phyloP scores from a whole-genome alignment of 2,329 filamentous ascomycete species.

The Diaporthe ampelina region DNA sequence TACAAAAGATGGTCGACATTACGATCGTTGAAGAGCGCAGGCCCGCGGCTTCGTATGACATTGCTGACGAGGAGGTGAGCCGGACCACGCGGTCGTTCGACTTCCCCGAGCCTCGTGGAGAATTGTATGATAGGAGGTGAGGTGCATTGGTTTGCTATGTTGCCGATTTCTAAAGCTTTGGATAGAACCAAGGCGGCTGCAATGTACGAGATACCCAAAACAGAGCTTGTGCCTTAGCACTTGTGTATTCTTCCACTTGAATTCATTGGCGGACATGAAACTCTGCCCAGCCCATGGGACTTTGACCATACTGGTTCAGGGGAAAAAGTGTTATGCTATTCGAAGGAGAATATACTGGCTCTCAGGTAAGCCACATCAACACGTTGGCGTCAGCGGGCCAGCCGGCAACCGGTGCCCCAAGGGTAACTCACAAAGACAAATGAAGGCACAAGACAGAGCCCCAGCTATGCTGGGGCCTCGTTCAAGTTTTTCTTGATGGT shows the following conservation, averaged over 20 bases:
- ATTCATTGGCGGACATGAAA: too few relatives aligned
- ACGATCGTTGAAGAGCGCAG: constrained; percentile 34
- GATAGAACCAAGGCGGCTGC: neutral
- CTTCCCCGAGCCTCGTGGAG: neutral
- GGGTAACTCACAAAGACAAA: neutral
- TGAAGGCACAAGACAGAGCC: too few relatives aligned
- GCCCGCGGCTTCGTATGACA: neutral
- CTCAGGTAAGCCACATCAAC: neutral
- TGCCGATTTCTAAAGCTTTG: neutral
- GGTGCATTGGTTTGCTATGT: neutral
- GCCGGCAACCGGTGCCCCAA: too few relatives aligned
- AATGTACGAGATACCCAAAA: constrained; percentile 20
- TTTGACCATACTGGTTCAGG: neutral
- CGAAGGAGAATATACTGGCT: neutral
- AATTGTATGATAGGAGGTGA: constrained; percentile 12
- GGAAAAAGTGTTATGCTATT: neutral
- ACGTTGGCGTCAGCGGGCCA: too few relatives aligned
- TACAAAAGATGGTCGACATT: constrained; percentile 35
- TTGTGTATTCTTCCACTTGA: neutral
- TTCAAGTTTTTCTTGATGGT: constrained; percentile 63
- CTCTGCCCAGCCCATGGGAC: too few relatives aligned
- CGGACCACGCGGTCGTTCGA: constrained; percentile 11
- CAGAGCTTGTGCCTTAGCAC: neutral
- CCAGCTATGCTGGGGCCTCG: neutral
- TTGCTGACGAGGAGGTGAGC: constrained; percentile 18